A percentile compares a stretch with the other conserved stretches of the same genome.
phyloP scores from a whole-genome alignment of 345 rosid genomes.

The Atalantia buxifolia region DNA sequence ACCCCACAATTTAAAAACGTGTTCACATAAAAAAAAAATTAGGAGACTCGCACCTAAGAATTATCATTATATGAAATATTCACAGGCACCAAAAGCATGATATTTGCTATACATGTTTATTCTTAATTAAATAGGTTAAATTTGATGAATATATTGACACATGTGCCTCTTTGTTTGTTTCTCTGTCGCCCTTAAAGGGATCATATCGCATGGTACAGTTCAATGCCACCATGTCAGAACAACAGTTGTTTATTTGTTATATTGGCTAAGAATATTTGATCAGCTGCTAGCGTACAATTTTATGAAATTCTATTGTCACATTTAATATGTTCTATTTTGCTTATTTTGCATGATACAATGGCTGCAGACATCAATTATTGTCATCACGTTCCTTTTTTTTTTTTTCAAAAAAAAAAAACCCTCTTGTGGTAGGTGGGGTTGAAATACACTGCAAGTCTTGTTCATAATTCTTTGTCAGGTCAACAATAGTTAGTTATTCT shows the following conservation, averaged over 20 bases:
- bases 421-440: background rate
- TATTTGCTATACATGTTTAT: background rate
- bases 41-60: too few species aligned
- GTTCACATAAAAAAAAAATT: too few species aligned
- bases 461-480: background rate
- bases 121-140: background rate
- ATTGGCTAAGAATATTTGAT: background rate
- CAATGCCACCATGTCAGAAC: too few species aligned
- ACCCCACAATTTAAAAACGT: too few species aligned
- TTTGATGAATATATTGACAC: background rate
- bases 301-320: background rate
- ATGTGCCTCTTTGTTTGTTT: background rate
- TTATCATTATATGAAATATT: background rate
- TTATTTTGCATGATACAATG: background rate
- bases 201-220: background rate
- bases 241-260: too few species aligned
- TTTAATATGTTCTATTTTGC: background rate
- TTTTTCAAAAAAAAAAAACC: too few species aligned
- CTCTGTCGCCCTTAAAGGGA: background rate
- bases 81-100: background rate
- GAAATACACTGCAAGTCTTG: background rate
- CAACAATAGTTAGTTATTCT: background rate
- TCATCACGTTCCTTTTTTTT: background rate
- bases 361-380: background rate
- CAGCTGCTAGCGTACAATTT: background rate